Evolutionary conservation across 768 basidiomycete genomes (phyloP).

Genomic region (Lactarius tabidus): DNA sequence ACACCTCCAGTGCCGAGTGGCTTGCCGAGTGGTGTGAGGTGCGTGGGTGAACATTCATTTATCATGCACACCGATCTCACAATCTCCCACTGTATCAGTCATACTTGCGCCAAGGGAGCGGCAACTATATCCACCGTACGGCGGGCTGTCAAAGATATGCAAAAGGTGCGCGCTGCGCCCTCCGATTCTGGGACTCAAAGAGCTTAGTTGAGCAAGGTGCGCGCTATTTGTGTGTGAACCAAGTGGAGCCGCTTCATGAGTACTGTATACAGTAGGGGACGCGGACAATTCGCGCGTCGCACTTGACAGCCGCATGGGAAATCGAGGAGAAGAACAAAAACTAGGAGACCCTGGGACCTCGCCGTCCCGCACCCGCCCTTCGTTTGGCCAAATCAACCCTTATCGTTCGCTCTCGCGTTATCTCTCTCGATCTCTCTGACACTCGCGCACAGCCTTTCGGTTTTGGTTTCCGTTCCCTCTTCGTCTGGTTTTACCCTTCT

Average conservation of each 20-base stretch:
- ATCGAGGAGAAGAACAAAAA: slow-evolving; percentile 38
- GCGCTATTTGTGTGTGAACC: neutral
- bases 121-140: slow-evolving; percentile 34
- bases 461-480: neutral
- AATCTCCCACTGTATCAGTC: slow-evolving; percentile 13
- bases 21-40: neutral
- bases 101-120: slow-evolving; percentile 40
- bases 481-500: neutral
- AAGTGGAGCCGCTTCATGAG: neutral
- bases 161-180: slow-evolving; percentile 33
- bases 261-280: neutral
- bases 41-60: neutral
- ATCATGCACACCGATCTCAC: slow-evolving; percentile 36
- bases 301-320: slow-evolving; percentile 20
- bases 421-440: neutral
- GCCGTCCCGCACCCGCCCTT: slow-evolving; percentile 39
- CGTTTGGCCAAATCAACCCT: slow-evolving; percentile 27
- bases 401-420: neutral
- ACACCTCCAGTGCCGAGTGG: neutral
- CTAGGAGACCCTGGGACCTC: slow-evolving; percentile 38
- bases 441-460: neutral
- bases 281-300: neutral
- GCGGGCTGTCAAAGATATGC: slow-evolving; percentile 28
- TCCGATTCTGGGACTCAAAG: slow-evolving; percentile 31
- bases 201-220: slow-evolving; percentile 36